Base-by-base conservation (phyloP, 2,329 filamentous ascomycete species). In the Fusarium sororula region DNA sequence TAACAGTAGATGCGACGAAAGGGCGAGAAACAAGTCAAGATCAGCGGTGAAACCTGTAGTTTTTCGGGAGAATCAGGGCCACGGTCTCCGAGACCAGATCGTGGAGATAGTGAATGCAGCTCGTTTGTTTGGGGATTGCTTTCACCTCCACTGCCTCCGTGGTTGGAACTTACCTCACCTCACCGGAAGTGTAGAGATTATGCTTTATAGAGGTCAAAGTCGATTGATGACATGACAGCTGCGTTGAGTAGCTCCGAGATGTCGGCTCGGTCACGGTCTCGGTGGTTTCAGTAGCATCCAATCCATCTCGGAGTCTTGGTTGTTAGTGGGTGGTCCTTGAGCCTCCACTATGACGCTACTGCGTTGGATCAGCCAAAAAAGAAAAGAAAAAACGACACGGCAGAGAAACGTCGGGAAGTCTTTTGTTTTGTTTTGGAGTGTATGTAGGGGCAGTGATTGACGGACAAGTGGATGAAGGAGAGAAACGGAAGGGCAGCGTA, bases 21-120 rank as follows among this genome's bases (percentile, higher is more conserved):
- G 37, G 50, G 9, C 26, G 41, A 63, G 58, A 66, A 26, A 44
- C 45, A 53, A 37, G n/a, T 45, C 42, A 59, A 30, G 55, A 65
- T 68, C 62, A 51, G 74, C 75, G 74, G 75, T 78, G 69, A 78
- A 72, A 74, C 18, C 45, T 66, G 74, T 55, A 70, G 47, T 38
- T 44, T 28, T 42, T 75, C 75, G 74, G 75, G 53, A 77, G 74
- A 77, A 76, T 63, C 67, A 77, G 75, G 75, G 66, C 51, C 35
- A 51, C 39, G 42, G 35, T 59, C 26, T 38, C 68, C 22, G 55
- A 50, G 58, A 32, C 41, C 38, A 71, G 63, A 64, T 68, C 66
- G 58, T 53, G 55, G 62, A 53, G 62, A 61, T 51, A 39, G 44
- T 41, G 28, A 35, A 26, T 47, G 44, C 41, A 58, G n/a, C 44